phyloP scores from a whole-genome alignment of 441 rosid species.

The Biscutella laevigata region DNA sequence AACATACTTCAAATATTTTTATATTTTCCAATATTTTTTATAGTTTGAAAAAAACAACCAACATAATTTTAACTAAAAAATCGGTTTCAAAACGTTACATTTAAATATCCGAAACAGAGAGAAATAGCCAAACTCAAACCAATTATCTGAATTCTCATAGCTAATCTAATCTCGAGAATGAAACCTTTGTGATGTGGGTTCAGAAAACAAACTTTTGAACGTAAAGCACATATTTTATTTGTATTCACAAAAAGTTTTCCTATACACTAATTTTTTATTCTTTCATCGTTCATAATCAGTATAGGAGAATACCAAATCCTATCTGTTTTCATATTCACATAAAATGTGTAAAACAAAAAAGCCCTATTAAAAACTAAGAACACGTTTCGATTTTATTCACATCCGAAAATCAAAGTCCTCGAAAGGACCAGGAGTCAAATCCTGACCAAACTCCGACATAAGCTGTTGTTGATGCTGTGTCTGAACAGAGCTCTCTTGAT shows the following conservation, averaged over 20 bases:
- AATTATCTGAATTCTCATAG: too few relatives aligned
- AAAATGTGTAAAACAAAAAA: constrained; percentile 17
- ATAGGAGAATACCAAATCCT: constrained; percentile 19
- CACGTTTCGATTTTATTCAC: constrained; percentile 4
- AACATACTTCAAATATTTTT: too few relatives aligned
- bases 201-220: too few relatives aligned
- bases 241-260: constrained; percentile 15
- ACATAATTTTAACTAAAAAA: too few relatives aligned
- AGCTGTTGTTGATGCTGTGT: constrained; percentile 15
- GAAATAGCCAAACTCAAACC: too few relatives aligned
- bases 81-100: too few relatives aligned
- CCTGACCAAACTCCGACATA: constrained; percentile 20
- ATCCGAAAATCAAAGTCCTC: constrained; percentile 22
- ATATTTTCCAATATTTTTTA: too few relatives aligned
- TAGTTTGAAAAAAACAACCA: too few relatives aligned
- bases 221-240: too few relatives aligned
- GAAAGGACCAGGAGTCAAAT: constrained; percentile 10
- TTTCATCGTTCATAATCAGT: constrained; percentile 11
- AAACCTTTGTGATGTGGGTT: too few relatives aligned
- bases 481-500: constrained; percentile 24
- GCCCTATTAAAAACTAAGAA: background rate
- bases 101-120: too few relatives aligned
- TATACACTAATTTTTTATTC: constrained; percentile 14
- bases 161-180: too few relatives aligned
- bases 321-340: constrained; percentile 18